Base-by-base conservation (phyloP, 1,284 basidiomycete species). In the Puccinia polysora region DNA sequence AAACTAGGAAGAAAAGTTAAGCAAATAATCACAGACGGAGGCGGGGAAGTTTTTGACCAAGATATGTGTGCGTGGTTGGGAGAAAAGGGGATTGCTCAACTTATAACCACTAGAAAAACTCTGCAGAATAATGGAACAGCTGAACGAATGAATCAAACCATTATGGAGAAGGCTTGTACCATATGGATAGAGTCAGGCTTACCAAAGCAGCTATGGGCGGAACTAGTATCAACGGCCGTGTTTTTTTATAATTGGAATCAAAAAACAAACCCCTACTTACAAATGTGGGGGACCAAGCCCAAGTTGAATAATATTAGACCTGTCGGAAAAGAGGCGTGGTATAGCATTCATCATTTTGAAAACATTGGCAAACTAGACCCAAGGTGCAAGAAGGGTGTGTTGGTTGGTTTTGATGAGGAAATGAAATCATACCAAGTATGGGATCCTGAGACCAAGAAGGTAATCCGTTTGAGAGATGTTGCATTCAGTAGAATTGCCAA, bases 11-110 rank as follows among this genome's bases (percentile, higher is more conserved):
- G 20, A n/a, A 30, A 43, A 23, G 40, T 62, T 43, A 62, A 62
- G 38, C 40, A 25, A 18, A 62, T 62, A n/a, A 62, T 62, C 20
- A 43, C 36, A 12, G 40, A 62, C 38, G 59, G 59, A n/a, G 59
- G 59, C 8, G 28, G 20, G 23, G 59, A 62, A 62, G 40, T 62
- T 45, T n/a, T 43, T 25, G 45, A 45, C 45, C 34, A 45, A 10
- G 14, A 43, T 18, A 20, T 62, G 8, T 23, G 45, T 23, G 34
- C 34, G 40, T 62, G 40, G 36, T 25, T 18, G 8, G 15, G 20
- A 43, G 7, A 40, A 14, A 62, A 45, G 45, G 59, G 59, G 28
- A 62, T 62, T n/a, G 15, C 18, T 43, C 34, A 18, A 6, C 20
- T 62, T 43, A 38, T 62, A 20, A 62, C 34, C n/a, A 62, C 59